Base-by-base conservation (phyloP, 176 grass and related monocot genomes). In the Raddia distichophylla region DNA sequence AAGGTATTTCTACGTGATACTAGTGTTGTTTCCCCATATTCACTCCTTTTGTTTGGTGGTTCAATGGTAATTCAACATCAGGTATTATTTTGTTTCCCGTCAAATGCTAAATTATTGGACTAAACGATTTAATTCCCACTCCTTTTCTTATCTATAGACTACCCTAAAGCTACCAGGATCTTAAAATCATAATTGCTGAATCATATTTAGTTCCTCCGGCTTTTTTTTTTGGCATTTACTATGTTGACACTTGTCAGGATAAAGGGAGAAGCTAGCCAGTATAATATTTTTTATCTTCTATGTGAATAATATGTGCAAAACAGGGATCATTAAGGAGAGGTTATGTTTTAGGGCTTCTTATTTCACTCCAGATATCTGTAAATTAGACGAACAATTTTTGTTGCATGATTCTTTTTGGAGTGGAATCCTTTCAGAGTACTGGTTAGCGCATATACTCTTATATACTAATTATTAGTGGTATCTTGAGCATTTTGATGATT, bases 41-140 rank as follows among this genome's bases (percentile, higher is more conserved):
- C 95, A n/a, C 89, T 98, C 76, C 87, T 95, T 72, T 48, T 98
- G 81, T 98, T 98, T 90, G 92, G 95, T 69, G 90, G 95, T 69
- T 83, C 84, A 67, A 94, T 95, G 86, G 78, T 91, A 60, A 89
- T 98, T 71, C 95, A 98, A 62, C 95, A 98, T 92, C 92, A 98
- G 92, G 92, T 98, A 86, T 50, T 71, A 54, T 62, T 58, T 58
- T 19, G 47, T 14, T 65, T 77, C 76, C 62, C 22, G 51, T 83
- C 5, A 7, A 40, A 49, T 57, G 37, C 8, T 73, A 66, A 37
- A 78, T 12, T 78, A 57, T 43, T 73, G 12, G 22, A 42, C 17
- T 73, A 78, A 51, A 66, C 18, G 65, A 58, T 33, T 74, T 40
- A 37, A 71, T 9, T 17, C 9, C 40, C 48, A 44, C 42, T 19